Base-by-base conservation (phyloP, 2,329 filamentous ascomycete genomes). In the Apiospora arundinis region DNA sequence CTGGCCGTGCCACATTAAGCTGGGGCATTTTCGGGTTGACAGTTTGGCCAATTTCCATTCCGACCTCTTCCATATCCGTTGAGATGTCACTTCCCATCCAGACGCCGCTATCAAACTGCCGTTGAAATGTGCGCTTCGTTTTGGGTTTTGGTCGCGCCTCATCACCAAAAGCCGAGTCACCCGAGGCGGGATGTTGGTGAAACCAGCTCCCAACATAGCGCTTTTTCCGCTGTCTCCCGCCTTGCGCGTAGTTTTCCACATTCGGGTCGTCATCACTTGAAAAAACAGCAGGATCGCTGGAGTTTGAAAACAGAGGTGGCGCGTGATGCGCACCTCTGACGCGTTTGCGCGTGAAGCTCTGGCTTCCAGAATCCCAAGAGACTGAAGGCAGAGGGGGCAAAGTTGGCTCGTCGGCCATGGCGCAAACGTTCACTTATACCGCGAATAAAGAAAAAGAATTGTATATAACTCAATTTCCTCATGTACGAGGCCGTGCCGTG, bases 241-340 rank as follows among this genome's bases (percentile, higher is more conserved):
- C 65, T 67, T 87, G 82, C 32, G 85, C 82, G 76, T 93, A 93
- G 75, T 92, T 91, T 72, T 92, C 90, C 67, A 91, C 79, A 1
- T 88, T 87, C 2, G 90, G 90, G 71, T 93, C 91, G 76, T 93
- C 91, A 72, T 94, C 92, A 78, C 90, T 92, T 4, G 91, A 93
- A 80, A 94, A 94, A 37, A 93, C 80, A 67, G 90, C 87, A 4
- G 91, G 91, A 76, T 94, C 92, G 77, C 92, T 93, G 25, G 91
- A 93, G 77, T 90, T 90, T 77, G 85, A 84, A 74, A 87, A 82
- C 48, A 83, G 77, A 42, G 80, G 75, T n/a, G 78, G 79, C 23
- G 78, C 71, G 40, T 73, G 7, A 28, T 23, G 18, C 40, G 63
- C 42, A 73, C 68, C 75, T 73, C 81, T 80, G 45, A 78, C 77